Evolutionary conservation across 2,329 filamentous ascomycete genomes (phyloP).

Genomic region (Cladobotryum protrusum): DNA sequence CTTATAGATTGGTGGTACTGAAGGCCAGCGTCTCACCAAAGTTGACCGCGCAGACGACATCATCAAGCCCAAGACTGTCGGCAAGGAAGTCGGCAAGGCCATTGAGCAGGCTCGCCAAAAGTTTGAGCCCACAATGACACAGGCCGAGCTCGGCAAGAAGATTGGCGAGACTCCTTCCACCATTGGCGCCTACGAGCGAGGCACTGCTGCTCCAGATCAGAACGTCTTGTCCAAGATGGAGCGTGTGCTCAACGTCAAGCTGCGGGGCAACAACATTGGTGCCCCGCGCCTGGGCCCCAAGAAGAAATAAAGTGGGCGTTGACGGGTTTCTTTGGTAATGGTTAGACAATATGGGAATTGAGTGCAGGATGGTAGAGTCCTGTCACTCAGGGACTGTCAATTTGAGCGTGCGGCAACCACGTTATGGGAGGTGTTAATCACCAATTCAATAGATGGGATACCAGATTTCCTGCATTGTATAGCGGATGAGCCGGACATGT

Average conservation of each 20-base stretch:
- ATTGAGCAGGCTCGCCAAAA: constrained; percentile 75
- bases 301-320: constrained; percentile 42
- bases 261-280: constrained; percentile 53
- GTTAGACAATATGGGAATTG: not conserved
- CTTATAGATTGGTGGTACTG: constrained; percentile 33
- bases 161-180: constrained; percentile 80
- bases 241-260: constrained; percentile 78
- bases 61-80: constrained; percentile 91
- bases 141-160: constrained; percentile 79
- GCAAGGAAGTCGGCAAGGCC: constrained; percentile 70
- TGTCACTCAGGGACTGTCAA: not conserved
- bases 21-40: constrained; percentile 95
- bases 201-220: constrained; percentile 72
- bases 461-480: constrained; percentile 6
- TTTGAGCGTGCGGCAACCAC: not conserved
- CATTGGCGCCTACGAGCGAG: constrained; percentile 81
- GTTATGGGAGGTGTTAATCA: constrained; percentile 1
- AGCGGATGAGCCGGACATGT: constrained; percentile 8
- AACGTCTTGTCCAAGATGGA: constrained; percentile 75
- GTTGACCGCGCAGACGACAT: constrained; percentile 97
- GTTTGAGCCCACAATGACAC: constrained; percentile 91
- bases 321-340: no score
- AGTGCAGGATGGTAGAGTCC: not conserved
- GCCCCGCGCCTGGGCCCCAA: constrained; percentile 42
- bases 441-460: constrained; percentile 10